Evolutionary conservation across 1,284 basidiomycete genomes (phyloP), one percentile per base, ranked within the genome.

Genomic region (Leccinum fuscescens): DNA sequence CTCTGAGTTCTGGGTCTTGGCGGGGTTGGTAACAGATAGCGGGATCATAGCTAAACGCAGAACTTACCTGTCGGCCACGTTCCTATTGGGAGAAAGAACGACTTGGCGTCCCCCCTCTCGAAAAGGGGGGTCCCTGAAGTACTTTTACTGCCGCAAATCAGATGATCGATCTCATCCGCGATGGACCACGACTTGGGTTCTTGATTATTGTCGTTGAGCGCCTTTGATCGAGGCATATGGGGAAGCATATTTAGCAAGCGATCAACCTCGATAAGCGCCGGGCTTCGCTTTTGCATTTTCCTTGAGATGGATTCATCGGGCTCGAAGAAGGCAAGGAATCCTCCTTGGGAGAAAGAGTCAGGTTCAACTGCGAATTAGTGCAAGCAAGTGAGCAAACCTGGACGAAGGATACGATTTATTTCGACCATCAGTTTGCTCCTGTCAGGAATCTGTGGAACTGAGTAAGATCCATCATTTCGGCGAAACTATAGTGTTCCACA

Each of bases 61-160:
- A 11, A 35, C 50, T 46, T 44, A 48, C 59, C 42, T 52, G 51
- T 14, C 17, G 59, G 59, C 59, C 59, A 60, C 9, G 59, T 59
- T 27, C 59, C 57, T 15, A 59, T 59, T 14, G 59, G 59, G 20
- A 60, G 57, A 12, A 27, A 59, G 22, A 60, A 60, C 2, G 59
- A 37, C 20, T 49, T 46, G 42, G 20, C 20, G 24, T 29, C 57
- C 7, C 50, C 33, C 2, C 35, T 53, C 20, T 60, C 51, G 9
- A 60, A 60, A 11, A 59, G 59, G 7, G 27, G 27, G 14, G 35
- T 4, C 9, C 35, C 57, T 4, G 33, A 48, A 22, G 4, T 9
- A 22, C 29, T 17, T 24, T 20, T 42, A 24, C 55, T 42, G 4
- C 27, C 7, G 11, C 27, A 22, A 39, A 60, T 59, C 11, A 54